Conservation (phyloP, 768 basidiomycete species). For the Rhizopogon vulgaris region DNA sequence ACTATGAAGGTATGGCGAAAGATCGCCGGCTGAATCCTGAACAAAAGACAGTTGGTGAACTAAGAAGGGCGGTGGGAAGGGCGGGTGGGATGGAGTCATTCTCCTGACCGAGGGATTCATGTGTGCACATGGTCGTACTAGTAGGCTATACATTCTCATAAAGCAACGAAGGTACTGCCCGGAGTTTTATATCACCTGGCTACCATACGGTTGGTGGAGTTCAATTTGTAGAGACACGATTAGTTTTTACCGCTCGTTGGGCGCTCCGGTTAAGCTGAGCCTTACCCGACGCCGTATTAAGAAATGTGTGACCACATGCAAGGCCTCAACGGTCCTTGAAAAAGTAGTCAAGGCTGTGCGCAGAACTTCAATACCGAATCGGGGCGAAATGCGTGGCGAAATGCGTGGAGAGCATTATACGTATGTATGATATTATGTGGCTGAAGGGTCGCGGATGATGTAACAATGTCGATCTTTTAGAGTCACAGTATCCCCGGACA, state of each 20-base stretch:
- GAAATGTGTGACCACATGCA: conserved; percentile 24
- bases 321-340: conserved; percentile 17
- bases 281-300: conserved; percentile 1
- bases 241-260: too few species aligned
- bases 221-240: too few species aligned
- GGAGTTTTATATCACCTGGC: too few species aligned
- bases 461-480: background rate
- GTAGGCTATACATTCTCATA: background rate
- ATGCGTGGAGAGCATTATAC: background rate
- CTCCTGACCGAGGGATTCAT: background rate
- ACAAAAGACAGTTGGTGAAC: conserved; percentile 80
- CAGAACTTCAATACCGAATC: conserved; percentile 10
- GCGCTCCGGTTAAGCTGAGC: background rate
- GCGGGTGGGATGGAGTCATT: conserved; percentile 40
- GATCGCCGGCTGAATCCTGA: conserved; percentile 76
- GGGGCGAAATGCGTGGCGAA: background rate
- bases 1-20: conserved; percentile 70
- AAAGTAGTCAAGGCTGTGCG: conserved; percentile 22
- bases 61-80: conserved; percentile 56
- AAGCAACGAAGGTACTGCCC: background rate
- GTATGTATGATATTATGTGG: background rate
- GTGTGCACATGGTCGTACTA: background rate
- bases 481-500: background rate
- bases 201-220: too few species aligned
- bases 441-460: background rate